Conservation (phyloP, 1,284 basidiomycete species). For the Cryptococcus wingfieldii region DNA sequence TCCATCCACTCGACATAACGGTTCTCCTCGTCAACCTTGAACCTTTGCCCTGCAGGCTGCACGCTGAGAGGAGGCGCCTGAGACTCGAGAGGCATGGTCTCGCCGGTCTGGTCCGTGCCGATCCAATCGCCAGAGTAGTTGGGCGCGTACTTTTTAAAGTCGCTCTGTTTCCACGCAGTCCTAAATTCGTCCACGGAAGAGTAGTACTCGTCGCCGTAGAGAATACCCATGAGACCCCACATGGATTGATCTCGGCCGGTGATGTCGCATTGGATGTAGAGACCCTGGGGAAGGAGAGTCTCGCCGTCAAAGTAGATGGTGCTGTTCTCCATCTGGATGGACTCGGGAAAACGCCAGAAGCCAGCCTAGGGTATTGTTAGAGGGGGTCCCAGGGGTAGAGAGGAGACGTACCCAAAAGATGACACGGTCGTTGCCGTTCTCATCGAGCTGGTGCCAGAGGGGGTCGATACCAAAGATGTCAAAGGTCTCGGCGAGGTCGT, state of each 20-base stretch:
- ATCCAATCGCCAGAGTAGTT: slow-evolving; percentile 29
- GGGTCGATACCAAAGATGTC: slow-evolving; percentile 35
- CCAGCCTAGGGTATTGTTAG: slow-evolving; percentile 4
- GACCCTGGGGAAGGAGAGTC: slow-evolving; percentile 34
- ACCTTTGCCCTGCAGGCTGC: slow-evolving; percentile 58
- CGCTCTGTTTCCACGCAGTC: slow-evolving; percentile 24
- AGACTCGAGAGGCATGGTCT: slow-evolving; percentile 25
- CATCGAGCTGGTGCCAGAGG: slow-evolving; percentile 33
- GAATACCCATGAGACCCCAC: slow-evolving; percentile 24
- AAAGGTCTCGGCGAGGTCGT: slow-evolving; percentile 12
- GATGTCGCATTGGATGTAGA: slow-evolving; percentile 27
- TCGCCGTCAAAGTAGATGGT: slow-evolving; percentile 21
- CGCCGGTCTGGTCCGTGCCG: slow-evolving; percentile 27
- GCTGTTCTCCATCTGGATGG: slow-evolving; percentile 7
- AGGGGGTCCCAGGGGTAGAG: not conserved
- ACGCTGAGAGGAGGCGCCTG: slow-evolving; percentile 47
- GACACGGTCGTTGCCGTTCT: slow-evolving; percentile 23
- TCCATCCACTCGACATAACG: slow-evolving; percentile 64
- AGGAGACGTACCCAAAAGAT: slow-evolving; percentile 19
- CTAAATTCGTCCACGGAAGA: slow-evolving; percentile 36
- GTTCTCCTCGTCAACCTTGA: slow-evolving; percentile 55
- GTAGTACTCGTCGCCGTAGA: slow-evolving; percentile 29
- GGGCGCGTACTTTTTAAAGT: slow-evolving; percentile 24
- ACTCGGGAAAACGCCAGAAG: slow-evolving; percentile 16
- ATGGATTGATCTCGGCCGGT: slow-evolving; percentile 32